A percentile compares a stretch with the other conserved stretches of the same genome.
These are phyloP conservation scores for Erysiphe neolycopersici DNA, from an alignment of 2,329 filamentous ascomycete species.

Conservation along the genomic window DNA sequence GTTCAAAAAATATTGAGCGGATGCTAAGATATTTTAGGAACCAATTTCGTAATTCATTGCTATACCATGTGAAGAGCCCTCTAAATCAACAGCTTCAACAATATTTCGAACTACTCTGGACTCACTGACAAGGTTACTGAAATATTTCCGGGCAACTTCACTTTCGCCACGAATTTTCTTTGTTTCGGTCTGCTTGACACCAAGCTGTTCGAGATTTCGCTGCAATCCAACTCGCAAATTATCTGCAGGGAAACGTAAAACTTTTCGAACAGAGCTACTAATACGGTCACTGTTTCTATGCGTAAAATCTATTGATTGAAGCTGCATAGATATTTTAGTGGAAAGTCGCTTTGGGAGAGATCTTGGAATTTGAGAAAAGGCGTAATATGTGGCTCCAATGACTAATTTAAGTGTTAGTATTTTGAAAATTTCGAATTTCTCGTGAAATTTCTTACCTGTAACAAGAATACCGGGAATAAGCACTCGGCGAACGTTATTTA, in stretches of 20 bases:
- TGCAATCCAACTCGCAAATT: conserved; percentile 65
- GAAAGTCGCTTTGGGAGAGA: conserved; percentile 70
- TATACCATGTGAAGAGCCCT: conserved; percentile 13
- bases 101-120: conserved; percentile 23
- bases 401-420: conserved; percentile 23
- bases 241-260: conserved; percentile 66
- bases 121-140: conserved; percentile 53
- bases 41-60: conserved; percentile 10
- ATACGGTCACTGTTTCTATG: conserved; percentile 73
- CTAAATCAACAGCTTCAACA: conserved; percentile 13
- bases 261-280: conserved; percentile 60
- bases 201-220: conserved; percentile 62
- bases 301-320: conserved; percentile 69
- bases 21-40: too few relatives aligned
- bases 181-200: conserved; percentile 53
- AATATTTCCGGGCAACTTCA: conserved; percentile 72
- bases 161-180: conserved; percentile 59
- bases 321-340: conserved; percentile 56
- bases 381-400: conserved; percentile 48
- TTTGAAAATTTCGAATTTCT: not conserved
- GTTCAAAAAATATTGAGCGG: too few relatives aligned
- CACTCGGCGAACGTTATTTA: conserved; percentile 53
- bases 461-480: conserved; percentile 56
- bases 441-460: conserved; percentile 34
- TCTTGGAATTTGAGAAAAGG: conserved; percentile 65